These are phyloP conservation scores for Boeremia lycopersici DNA, from an alignment of 2,329 filamentous ascomycete genomes.

Conservation along the genomic window DNA sequence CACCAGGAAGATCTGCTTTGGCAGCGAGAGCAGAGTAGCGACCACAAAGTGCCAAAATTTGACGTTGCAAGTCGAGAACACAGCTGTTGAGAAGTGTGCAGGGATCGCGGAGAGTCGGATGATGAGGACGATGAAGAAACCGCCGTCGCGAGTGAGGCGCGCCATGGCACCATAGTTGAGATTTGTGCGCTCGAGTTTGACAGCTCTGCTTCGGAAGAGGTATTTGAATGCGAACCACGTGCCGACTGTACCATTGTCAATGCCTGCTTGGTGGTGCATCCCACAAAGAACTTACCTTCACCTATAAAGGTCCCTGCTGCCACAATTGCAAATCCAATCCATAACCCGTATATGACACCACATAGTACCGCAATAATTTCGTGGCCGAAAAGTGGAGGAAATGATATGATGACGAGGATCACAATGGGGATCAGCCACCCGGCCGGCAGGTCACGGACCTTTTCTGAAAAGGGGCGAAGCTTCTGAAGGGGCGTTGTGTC, in stretches of 20 bases:
- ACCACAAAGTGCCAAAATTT: constrained; percentile 46
- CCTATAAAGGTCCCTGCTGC: constrained; percentile 45
- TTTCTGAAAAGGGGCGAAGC: constrained; percentile 44
- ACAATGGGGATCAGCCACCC: constrained; percentile 45
- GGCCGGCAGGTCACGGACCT: constrained; percentile 42
- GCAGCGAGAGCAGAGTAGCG: constrained; percentile 41
- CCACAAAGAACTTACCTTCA: constrained; percentile 29
- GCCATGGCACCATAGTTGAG: constrained; percentile 46
- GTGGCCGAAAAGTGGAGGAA: constrained; percentile 44
- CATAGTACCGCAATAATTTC: constrained; percentile 43
- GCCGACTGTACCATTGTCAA: constrained; percentile 33
- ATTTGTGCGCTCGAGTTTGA: constrained; percentile 43
- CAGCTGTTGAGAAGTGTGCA: constrained; percentile 44
- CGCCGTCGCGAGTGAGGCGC: constrained; percentile 42
- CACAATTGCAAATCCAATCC: constrained; percentile 44
- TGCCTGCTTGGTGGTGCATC: not conserved
- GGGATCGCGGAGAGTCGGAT: constrained; percentile 45
- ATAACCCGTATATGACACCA: constrained; percentile 44
- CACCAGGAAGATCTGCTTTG: constrained; percentile 46
- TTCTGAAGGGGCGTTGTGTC: constrained; percentile 24
- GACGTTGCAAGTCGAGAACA: constrained; percentile 46
- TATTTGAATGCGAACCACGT: constrained; percentile 47
- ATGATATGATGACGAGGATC: constrained; percentile 43
- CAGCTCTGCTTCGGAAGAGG: constrained; percentile 36
- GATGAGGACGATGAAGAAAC: constrained; percentile 43